phyloP scores from a whole-genome alignment of 2,329 filamentous ascomycete species.

The Fusarium euwallaceae region DNA sequence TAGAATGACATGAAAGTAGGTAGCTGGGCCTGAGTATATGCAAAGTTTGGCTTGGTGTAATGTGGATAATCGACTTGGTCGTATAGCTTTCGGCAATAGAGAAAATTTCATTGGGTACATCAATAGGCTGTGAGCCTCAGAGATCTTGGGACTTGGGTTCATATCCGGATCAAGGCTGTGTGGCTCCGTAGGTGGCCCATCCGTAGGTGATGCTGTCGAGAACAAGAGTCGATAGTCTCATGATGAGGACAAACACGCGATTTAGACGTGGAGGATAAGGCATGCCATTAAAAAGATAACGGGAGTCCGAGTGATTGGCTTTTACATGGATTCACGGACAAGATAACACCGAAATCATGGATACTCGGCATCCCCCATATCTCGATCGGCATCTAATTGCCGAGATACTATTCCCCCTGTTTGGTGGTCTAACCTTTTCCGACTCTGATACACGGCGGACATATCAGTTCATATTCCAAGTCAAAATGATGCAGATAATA shows the following conservation, averaged over 20 bases:
- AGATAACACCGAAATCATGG: background rate
- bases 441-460: background rate
- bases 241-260: background rate
- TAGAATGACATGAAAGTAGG: background rate
- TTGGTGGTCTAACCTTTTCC: background rate
- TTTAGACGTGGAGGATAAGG: background rate
- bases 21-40: slow-evolving; percentile 14
- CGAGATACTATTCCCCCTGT: background rate
- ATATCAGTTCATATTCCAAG: background rate
- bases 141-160: background rate
- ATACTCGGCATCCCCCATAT: background rate
- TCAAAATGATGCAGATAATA: no score
- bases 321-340: background rate
- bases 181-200: background rate
- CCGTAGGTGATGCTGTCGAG: background rate
- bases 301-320: background rate
- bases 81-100: slow-evolving; percentile 1
- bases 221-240: background rate
- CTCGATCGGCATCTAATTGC: background rate
- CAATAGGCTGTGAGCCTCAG: background rate
- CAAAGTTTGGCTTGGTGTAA: slow-evolving; percentile 16
- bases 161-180: background rate
- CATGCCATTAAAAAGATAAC: background rate
- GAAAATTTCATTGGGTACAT: background rate
- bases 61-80: slow-evolving; percentile 15